phyloP scores from a whole-genome alignment of 139 green algal species.

The Picochlorum sp. region DNA sequence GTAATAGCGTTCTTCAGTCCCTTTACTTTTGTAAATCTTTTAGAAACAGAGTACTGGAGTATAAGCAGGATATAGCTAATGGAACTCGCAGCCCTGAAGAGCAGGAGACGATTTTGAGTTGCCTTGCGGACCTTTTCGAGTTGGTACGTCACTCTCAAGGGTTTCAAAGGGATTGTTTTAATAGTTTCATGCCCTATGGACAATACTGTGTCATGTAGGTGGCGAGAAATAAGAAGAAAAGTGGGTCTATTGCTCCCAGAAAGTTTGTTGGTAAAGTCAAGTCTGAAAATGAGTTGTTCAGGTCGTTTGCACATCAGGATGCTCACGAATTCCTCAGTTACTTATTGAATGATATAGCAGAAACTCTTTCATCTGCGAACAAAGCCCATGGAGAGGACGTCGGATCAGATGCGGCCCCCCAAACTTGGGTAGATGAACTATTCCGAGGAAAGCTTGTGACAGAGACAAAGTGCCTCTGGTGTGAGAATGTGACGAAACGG shows the following conservation, averaged over 20 bases:
- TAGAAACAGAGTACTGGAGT: constrained; percentile 68
- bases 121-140: constrained; percentile 82
- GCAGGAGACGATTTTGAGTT: constrained; percentile 84
- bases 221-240: constrained; percentile 70
- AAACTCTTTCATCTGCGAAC: constrained; percentile 76
- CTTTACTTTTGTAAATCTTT: constrained; percentile 88
- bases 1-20: constrained; percentile 90
- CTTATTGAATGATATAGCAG: constrained; percentile 85
- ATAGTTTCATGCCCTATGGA: background rate
- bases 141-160: constrained; percentile 38
- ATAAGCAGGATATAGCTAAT: constrained; percentile 37
- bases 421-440: constrained; percentile 89
- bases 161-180: background rate
- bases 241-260: constrained; percentile 76
- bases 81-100: constrained; percentile 9
- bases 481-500: constrained; percentile 60
- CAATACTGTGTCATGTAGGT: constrained; percentile 52
- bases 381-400: background rate
- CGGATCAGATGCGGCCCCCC: background rate
- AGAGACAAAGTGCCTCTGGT: constrained; percentile 88
- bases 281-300: constrained; percentile 92
- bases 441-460: constrained; percentile 89
- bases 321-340: constrained; percentile 98
- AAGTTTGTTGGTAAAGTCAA: constrained; percentile 86
- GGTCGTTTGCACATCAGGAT: constrained; percentile 95